Evolutionary conservation across 352 stramenopile genomes (phyloP).

Genomic region (Thraustochytrium striatum): DNA sequence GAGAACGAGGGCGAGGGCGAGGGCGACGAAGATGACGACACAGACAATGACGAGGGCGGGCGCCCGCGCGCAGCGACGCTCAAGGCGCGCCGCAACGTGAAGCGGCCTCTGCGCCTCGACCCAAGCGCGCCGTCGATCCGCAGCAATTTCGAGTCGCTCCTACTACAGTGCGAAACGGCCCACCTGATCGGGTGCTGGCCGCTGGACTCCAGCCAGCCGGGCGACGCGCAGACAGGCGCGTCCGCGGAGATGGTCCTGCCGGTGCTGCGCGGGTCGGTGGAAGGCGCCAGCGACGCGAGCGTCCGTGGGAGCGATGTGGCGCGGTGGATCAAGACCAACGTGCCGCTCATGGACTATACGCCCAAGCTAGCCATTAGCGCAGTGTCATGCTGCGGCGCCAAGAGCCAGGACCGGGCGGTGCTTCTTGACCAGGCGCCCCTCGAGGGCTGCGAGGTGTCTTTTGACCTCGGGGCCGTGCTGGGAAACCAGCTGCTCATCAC

Average conservation of each 20-base stretch:
- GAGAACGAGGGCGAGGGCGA: too few species aligned
- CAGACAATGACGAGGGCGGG: not conserved
- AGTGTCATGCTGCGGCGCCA: too few species aligned
- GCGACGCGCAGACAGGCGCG: too few species aligned
- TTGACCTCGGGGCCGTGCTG: slow-evolving; percentile 21
- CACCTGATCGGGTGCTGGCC: slow-evolving; percentile 9
- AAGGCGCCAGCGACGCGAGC: not conserved
- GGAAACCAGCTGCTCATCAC: not conserved
- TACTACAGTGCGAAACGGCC: not conserved
- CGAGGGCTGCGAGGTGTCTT: slow-evolving; percentile 26
- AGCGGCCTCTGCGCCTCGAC: too few species aligned
- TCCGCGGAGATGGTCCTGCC: too few species aligned
- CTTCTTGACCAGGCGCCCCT: not conserved
- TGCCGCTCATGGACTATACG: slow-evolving; percentile 33
- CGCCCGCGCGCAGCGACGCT: too few species aligned
- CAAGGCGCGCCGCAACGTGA: too few species aligned
- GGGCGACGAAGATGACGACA: too few species aligned
- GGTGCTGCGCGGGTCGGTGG: slow-evolving; percentile 1
- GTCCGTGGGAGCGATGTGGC: not conserved
- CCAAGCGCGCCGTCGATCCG: too few species aligned
- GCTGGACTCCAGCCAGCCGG: not conserved
- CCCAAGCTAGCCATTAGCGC: slow-evolving; percentile 2
- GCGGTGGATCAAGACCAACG: slow-evolving; percentile 10
- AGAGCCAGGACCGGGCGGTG: too few species aligned
- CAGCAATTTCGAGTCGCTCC: slow-evolving; percentile 25